phyloP scores from a whole-genome alignment of 495 filamentous ascomycete genomes.

The Melanomma pulvis-pyrius region DNA sequence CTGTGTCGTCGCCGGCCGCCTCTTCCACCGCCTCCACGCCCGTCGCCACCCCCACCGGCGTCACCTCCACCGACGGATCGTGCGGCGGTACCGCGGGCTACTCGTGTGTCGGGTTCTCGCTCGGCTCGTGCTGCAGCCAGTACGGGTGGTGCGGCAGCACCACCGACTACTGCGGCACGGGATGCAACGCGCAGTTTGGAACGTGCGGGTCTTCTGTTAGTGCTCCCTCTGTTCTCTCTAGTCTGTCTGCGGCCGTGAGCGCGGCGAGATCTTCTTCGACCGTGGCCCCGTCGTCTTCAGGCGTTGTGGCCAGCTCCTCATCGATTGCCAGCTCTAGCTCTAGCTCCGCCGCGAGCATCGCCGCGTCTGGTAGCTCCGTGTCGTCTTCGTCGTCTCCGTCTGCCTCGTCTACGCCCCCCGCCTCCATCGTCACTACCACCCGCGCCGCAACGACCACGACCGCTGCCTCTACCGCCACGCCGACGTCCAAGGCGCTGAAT shows the following conservation, averaged over 20 bases:
- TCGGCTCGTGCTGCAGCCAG: conserved; percentile 47
- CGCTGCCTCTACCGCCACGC: neutral
- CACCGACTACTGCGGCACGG: conserved; percentile 53
- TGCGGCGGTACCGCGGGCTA: conserved; percentile 48
- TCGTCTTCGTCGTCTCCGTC: neutral
- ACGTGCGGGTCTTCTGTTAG: conserved; percentile 43
- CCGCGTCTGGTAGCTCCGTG: neutral
- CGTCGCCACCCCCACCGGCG: neutral
- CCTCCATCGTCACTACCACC: neutral
- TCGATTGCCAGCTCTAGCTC: neutral
- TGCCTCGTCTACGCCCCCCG: too few relatives aligned
- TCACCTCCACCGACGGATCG: conserved; percentile 53
- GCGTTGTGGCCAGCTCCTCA: neutral
- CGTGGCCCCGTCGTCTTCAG: neutral
- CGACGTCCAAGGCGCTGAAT: neutral
- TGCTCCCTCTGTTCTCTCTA: neutral
- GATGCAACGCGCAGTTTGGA: conserved; percentile 55
- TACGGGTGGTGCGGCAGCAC: conserved; percentile 47
- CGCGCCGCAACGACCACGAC: neutral
- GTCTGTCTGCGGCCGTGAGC: neutral
- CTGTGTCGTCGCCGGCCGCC: neutral
- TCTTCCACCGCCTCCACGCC: conserved; percentile 5
- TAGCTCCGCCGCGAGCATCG: neutral
- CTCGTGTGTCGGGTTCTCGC: conserved; percentile 54
- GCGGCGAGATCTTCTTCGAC: neutral